Conservation (phyloP, 2,329 filamentous ascomycete genomes). For the Fusarium buxicola region DNA sequence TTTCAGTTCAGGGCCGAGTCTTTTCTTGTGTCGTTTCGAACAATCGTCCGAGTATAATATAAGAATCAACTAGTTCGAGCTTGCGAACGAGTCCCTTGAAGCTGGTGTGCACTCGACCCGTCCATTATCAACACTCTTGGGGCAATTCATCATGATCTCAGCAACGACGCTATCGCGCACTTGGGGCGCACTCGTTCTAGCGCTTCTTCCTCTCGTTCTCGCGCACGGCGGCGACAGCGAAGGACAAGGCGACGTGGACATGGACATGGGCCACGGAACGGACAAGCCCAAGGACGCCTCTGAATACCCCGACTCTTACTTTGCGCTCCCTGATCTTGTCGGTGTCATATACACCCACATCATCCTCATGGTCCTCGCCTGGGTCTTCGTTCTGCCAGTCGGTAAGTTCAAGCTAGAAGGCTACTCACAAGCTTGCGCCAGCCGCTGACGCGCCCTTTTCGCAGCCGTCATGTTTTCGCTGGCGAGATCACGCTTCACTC, state of each 20-base stretch:
- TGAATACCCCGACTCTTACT: slow-evolving; percentile 66
- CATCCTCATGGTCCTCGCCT: slow-evolving; percentile 74
- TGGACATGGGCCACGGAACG: slow-evolving; percentile 17
- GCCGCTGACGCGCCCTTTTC: slow-evolving; percentile 14
- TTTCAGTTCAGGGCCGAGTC: slow-evolving; percentile 1
- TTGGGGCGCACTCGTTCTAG: slow-evolving; percentile 14
- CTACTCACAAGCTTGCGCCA: background rate
- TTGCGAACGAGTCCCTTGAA: background rate
- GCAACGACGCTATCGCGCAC: background rate
- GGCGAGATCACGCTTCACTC: slow-evolving; percentile 78
- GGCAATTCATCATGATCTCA: slow-evolving; percentile 5
- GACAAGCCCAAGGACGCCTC: slow-evolving; percentile 45
- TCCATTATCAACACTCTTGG: background rate
- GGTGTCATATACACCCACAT: slow-evolving; percentile 77
- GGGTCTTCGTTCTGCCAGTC: slow-evolving; percentile 78
- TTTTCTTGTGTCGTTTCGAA: background rate
- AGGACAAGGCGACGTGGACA: slow-evolving; percentile 19
- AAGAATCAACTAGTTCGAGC: slow-evolving; percentile 2
- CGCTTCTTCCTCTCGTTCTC: slow-evolving; percentile 33
- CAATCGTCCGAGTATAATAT: background rate
- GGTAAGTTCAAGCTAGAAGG: slow-evolving; percentile 62
- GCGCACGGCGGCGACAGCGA: slow-evolving; percentile 37
- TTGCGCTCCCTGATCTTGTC: slow-evolving; percentile 64
- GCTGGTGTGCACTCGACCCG: background rate
- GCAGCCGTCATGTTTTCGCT: slow-evolving; percentile 88